phyloP scores from a whole-genome alignment of 2,329 filamentous ascomycete species.

The Aspergillus persii region DNA sequence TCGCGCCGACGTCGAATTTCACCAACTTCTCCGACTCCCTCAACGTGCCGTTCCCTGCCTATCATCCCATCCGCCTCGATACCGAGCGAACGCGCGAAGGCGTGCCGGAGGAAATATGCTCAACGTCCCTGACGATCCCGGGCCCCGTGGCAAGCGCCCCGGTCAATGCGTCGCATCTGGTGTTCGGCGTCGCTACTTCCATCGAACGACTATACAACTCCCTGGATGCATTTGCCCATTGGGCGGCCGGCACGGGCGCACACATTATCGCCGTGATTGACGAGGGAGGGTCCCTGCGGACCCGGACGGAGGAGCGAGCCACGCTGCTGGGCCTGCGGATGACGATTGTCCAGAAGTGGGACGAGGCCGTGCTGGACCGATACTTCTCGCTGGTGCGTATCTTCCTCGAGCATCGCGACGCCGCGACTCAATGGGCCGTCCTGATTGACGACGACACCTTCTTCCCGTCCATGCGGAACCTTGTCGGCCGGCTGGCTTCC shows the following conservation, averaged over 20 bases:
- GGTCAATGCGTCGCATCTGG: conserved; percentile 50
- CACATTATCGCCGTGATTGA: conserved; percentile 56
- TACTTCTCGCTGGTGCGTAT: conserved; percentile 58
- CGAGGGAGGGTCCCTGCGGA: conserved; percentile 26
- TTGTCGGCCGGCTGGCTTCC: conserved; percentile 47
- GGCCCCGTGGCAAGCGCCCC: conserved; percentile 12
- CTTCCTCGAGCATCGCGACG: conserved; percentile 45
- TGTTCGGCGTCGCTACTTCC: conserved; percentile 59
- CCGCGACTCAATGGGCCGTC: conserved; percentile 54
- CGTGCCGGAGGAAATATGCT: conserved; percentile 13
- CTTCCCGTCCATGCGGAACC: conserved; percentile 54
- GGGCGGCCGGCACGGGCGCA: conserved; percentile 53
- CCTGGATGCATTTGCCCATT: conserved; percentile 54
- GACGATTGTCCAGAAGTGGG: conserved; percentile 37
- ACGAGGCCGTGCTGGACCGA: conserved; percentile 45
- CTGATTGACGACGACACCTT: conserved; percentile 65
- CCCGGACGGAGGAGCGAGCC: conserved; percentile 33
- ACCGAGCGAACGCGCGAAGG: conserved; percentile 17
- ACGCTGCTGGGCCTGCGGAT: conserved; percentile 45
- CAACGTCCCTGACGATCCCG: conserved; percentile 16
- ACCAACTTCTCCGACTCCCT: conserved; percentile 16
- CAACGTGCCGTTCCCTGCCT: conserved; percentile 9
- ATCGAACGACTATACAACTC: conserved; percentile 52
- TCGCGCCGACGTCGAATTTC: conserved; percentile 16
- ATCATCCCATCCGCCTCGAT: conserved; percentile 19